Percentiles rank a stretch among this genome's conserved stretches.
Conservation (phyloP, 2,329 filamentous ascomycete species). For the Aspergillus sergii region DNA sequence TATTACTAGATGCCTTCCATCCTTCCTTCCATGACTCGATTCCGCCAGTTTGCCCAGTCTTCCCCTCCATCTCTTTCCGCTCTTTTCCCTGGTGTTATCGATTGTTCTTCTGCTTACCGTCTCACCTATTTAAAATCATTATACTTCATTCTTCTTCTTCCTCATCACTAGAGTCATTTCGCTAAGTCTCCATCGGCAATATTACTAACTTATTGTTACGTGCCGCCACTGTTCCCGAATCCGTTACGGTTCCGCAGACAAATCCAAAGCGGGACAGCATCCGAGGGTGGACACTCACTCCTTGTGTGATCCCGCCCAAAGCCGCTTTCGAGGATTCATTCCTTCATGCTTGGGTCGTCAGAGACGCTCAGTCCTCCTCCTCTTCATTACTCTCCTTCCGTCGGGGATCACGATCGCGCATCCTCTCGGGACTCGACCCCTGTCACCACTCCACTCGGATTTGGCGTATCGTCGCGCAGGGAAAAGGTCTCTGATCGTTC, state of each 20-base stretch:
- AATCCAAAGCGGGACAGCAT: conserved; percentile 41
- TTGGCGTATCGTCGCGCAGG: conserved; percentile 48
- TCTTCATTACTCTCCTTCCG: conserved; percentile 54
- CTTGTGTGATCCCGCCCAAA: conserved; percentile 34
- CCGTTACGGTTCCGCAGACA: conserved; percentile 34
- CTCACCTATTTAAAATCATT: background rate
- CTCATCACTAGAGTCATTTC: background rate
- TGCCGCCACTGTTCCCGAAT: conserved; percentile 34
- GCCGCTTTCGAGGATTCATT: conserved; percentile 33
- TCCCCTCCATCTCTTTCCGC: conserved; percentile 1
- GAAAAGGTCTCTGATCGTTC: conserved; percentile 45
- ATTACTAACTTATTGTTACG: conserved; percentile 15
- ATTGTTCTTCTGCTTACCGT: background rate
- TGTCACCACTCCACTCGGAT: conserved; percentile 52
- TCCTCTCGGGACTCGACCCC: conserved; percentile 54
- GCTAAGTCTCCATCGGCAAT: conserved; percentile 8
- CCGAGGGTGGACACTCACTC: conserved; percentile 36
- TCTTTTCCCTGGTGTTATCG: background rate
- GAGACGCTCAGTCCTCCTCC: conserved; percentile 44
- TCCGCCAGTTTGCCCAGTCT: conserved; percentile 5
- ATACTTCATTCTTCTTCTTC: background rate
- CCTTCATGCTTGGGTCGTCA: conserved; percentile 57
- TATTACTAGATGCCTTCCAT: background rate
- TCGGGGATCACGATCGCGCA: conserved; percentile 50
- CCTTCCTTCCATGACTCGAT: conserved; percentile 1